Percentiles rank a stretch among this genome's conserved stretches.
These are phyloP conservation scores for Apocynum venetum DNA, from an alignment of 257 asterid species.

Conservation along the genomic window DNA sequence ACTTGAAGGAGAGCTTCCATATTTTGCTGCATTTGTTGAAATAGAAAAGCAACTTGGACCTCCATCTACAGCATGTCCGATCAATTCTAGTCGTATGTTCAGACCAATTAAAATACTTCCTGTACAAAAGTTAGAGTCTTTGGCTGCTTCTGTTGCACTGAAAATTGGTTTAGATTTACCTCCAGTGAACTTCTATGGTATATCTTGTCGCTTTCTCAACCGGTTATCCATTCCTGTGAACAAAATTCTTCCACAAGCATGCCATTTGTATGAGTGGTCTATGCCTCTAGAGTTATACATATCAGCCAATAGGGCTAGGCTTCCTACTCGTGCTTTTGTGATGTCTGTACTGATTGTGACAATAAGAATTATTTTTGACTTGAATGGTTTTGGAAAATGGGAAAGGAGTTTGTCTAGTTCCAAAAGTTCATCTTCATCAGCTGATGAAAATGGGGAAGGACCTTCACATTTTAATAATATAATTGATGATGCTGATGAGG, in stretches of 20 bases:
- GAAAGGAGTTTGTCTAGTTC: constrained; percentile 49
- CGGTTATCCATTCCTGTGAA: constrained; percentile 52
- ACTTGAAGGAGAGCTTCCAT: constrained; percentile 80
- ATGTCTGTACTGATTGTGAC: constrained; percentile 75
- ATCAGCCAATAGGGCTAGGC: constrained; percentile 44
- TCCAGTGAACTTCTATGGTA: constrained; percentile 63
- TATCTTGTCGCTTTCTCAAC: constrained; percentile 56
- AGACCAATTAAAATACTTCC: constrained; percentile 47
- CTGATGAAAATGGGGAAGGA: constrained; percentile 18
- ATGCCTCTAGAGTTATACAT: constrained; percentile 62
- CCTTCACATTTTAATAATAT: constrained; percentile 8
- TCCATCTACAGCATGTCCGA: constrained; percentile 50
- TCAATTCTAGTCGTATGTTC: constrained; percentile 57
- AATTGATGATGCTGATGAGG: constrained; percentile 20
- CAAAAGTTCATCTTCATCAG: constrained; percentile 19
- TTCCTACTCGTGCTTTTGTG: constrained; percentile 67
- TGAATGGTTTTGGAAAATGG: constrained; percentile 80
- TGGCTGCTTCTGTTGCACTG: constrained; percentile 57
- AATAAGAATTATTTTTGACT: constrained; percentile 49
- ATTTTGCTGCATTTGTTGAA: constrained; percentile 57
- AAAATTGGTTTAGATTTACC: constrained; percentile 64
- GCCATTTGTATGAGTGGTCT: constrained; percentile 68
- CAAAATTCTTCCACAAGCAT: constrained; percentile 54
- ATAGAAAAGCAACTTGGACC: constrained; percentile 61
- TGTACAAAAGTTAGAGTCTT: constrained; percentile 65